Percentiles rank a stretch among this genome's conserved stretches.
These are phyloP conservation scores for Lodderomyces theae DNA, from an alignment of 1,139 yeast genomes.

Conservation along the genomic window DNA sequence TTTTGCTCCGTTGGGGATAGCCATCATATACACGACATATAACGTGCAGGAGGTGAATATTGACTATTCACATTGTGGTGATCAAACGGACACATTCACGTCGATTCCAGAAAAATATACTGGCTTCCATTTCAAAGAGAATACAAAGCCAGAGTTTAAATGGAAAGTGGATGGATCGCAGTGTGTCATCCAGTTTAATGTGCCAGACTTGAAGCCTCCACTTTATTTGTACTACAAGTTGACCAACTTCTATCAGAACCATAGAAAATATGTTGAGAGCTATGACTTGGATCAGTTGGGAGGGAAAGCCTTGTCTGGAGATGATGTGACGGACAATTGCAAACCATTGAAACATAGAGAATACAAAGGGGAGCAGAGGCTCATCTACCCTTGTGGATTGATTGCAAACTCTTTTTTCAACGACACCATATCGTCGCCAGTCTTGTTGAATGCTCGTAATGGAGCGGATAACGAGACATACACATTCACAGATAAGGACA, in stretches of 20 bases:
- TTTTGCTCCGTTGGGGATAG: conserved; percentile 74
- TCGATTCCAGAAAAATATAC: conserved; percentile 52
- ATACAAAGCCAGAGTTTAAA: conserved; percentile 42
- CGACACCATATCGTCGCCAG: conserved; percentile 64
- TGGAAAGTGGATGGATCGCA: conserved; percentile 51
- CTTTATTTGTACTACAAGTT: conserved; percentile 66
- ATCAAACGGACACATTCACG: conserved; percentile 27
- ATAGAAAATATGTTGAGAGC: conserved; percentile 71
- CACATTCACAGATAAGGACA: conserved; percentile 63
- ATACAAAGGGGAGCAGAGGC: conserved; percentile 34
- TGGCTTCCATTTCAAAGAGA: conserved; percentile 52
- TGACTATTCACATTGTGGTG: conserved; percentile 58
- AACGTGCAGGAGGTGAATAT: conserved; percentile 58
- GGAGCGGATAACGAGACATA: conserved; percentile 50
- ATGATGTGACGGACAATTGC: conserved; percentile 52
- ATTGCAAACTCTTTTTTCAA: conserved; percentile 93
- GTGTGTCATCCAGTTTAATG: conserved; percentile 57
- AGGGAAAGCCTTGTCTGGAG: conserved; percentile 55
- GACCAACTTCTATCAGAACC: conserved; percentile 76
- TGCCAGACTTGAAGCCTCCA: conserved; percentile 62
- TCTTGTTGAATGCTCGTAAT: conserved; percentile 42
- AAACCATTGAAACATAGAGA: conserved; percentile 48
- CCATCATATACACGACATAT: conserved; percentile 56
- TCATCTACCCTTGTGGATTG: conserved; percentile 85
- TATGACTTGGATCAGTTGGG: conserved; percentile 63